Evolutionary conservation across 768 basidiomycete species (phyloP), one percentile per base, ranked within the genome.

Genomic region (Trametes maxima): DNA sequence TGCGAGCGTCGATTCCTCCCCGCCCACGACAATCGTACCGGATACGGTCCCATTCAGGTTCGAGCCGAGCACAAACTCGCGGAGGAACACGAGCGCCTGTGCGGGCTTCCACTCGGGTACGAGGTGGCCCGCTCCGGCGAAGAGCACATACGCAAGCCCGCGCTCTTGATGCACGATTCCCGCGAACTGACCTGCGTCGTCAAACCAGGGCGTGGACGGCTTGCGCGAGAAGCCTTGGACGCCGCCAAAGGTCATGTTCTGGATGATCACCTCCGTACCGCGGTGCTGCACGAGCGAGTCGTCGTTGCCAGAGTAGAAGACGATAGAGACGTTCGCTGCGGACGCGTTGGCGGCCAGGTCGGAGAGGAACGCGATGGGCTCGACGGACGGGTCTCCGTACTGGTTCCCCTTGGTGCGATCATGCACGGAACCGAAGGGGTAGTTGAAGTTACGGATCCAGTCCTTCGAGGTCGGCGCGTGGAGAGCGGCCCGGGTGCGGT

Each of bases 221-320:
- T 80, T 79, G 49, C 82, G 78, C 12, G 86, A 83, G 71, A 92
- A 92, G 3, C 89, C 89, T 72, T 84, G 87, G 39, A 85, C 83
- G n/a, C 88, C 89, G 39, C 88, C 89, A 63, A 90, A 92, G 1
- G 89, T 89, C 43, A 87, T 89, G 67, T 92, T 92, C 85, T 90
- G 45, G 19, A 56, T 45, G 56, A 60, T 50, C 17, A 40, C 73
- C 79, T 89, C 83, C 50, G 85, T 84, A 22, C 85, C 81, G 39
- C 77, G 74, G 66, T 89, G 88, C 4, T 86, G 76, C 50, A 87
- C 77, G 36, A 89, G 81, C 8, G 84, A 75, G 70, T 90, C 88
- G 65, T 88, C 85, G 66, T 90, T 90, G 17, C 84, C 88, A 28
- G 87, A 87, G 69, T 76, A 89, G 37, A 89, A 72, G 16, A 89